A percentile compares a stretch with the other conserved stretches of the same genome.
These are phyloP conservation scores for Diaporthe ampelina DNA, from an alignment of 2,329 filamentous ascomycete genomes.

Conservation along the genomic window DNA sequence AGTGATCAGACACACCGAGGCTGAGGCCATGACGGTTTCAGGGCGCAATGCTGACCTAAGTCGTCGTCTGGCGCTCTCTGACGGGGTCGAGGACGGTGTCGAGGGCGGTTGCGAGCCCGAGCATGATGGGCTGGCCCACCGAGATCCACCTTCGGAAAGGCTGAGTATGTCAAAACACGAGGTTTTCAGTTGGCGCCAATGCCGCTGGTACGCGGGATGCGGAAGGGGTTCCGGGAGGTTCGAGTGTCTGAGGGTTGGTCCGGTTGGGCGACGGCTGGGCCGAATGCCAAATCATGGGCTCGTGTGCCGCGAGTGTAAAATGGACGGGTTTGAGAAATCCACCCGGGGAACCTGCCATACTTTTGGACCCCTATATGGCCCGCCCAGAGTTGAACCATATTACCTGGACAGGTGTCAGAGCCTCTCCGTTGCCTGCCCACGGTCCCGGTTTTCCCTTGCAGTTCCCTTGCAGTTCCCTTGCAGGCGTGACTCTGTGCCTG, in stretches of 20 bases:
- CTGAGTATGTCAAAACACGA: constrained; percentile 29
- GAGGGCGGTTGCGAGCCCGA: neutral
- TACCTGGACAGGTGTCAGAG: constrained; percentile 7
- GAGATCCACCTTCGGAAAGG: constrained; percentile 22
- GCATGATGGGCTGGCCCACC: constrained; percentile 16
- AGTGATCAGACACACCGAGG: constrained; percentile 16
- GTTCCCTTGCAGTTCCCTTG: too few species aligned
- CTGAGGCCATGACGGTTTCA: neutral
- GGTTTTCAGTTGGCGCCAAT: constrained; percentile 32
- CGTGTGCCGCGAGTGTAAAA: neutral
- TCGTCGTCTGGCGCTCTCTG: neutral
- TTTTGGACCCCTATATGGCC: constrained; percentile 26
- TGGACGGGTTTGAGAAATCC: constrained; percentile 24
- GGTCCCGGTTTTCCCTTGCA: constrained; percentile 1
- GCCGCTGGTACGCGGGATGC: constrained; percentile 18
- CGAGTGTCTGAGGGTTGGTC: constrained; percentile 22
- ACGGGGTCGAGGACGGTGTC: constrained; percentile 1
- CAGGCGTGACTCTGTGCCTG: constrained; percentile 18
- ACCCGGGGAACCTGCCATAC: constrained; percentile 21
- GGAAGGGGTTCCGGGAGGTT: constrained; percentile 14
- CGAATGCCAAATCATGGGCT: constrained; percentile 8
- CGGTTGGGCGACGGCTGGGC: constrained; percentile 14
- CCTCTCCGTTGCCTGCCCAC: constrained; percentile 21
- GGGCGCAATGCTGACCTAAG: constrained; percentile 5
- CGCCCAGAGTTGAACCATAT: constrained; percentile 27